phyloP scores from a whole-genome alignment of 2,329 filamentous ascomycete species.

The Colletotrichum costaricense region DNA sequence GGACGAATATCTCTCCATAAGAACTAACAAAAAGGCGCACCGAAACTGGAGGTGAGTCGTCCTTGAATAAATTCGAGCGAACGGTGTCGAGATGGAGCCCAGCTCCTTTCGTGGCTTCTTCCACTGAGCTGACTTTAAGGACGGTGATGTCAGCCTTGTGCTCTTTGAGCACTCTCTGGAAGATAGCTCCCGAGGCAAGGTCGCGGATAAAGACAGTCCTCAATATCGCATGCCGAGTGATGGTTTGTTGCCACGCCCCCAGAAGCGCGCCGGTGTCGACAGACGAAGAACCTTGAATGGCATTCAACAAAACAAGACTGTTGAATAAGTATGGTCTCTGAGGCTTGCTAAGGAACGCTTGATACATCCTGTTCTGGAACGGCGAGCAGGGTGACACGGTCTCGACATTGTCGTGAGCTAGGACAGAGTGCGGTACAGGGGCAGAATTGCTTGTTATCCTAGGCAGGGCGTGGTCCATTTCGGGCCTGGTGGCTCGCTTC shows the following conservation, averaged over 20 bases:
- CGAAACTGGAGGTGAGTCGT: neutral
- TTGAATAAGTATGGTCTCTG: conserved; percentile 51
- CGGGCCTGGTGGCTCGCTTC: fast-evolving
- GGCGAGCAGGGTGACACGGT: conserved; percentile 60
- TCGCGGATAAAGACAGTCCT: conserved; percentile 71
- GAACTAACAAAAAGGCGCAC: neutral
- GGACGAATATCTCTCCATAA: neutral
- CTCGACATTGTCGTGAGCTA: neutral
- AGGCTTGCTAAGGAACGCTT: neutral
- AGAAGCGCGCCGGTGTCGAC: conserved; percentile 58
- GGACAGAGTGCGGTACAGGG: neutral
- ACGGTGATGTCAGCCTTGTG: conserved; percentile 5
- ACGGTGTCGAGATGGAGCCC: neutral
- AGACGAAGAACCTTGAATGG: neutral
- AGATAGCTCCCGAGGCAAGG: conserved; percentile 45
- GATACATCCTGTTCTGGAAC: conserved; percentile 67
- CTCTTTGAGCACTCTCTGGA: conserved; percentile 45
- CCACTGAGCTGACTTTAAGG: neutral
- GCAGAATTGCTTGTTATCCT: neutral
- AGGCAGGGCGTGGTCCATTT: neutral
- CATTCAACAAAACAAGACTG: conserved; percentile 46
- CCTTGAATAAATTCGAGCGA: neutral
- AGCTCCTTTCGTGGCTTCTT: neutral
- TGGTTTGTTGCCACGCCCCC: conserved; percentile 64
- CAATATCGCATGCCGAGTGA: conserved; percentile 71